These are phyloP conservation scores for Mycosarcoma mackinlayi DNA, from an alignment of 1,284 basidiomycete genomes.

Conservation along the genomic window DNA sequence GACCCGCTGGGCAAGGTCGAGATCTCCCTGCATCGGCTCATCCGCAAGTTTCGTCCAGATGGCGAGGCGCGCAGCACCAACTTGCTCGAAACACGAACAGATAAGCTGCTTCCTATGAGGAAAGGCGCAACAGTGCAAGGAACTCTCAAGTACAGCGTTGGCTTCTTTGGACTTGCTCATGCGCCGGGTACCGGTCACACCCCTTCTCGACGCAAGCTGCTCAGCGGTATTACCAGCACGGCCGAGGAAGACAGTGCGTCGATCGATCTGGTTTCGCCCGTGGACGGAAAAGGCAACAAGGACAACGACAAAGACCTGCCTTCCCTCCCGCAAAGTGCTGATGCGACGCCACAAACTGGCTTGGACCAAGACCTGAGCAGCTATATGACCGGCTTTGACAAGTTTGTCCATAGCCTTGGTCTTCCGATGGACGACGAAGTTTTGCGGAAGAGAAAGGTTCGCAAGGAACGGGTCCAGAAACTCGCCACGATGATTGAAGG, in stretches of 20 bases:
- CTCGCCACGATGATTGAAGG: constrained; percentile 54
- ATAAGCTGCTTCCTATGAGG: constrained; percentile 52
- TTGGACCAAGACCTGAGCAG: constrained; percentile 15
- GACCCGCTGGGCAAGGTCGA: constrained; percentile 64
- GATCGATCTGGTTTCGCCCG: constrained; percentile 36
- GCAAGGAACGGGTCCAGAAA: constrained; percentile 54
- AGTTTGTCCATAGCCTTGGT: constrained; percentile 54
- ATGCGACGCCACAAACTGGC: neutral
- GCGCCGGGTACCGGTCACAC: constrained; percentile 34
- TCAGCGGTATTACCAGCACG: constrained; percentile 28
- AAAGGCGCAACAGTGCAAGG: constrained; percentile 49
- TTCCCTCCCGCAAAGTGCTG: constrained; percentile 4
- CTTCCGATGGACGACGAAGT: constrained; percentile 56
- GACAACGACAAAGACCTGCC: constrained; percentile 31
- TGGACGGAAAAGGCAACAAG: constrained; percentile 11
- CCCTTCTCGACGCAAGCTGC: constrained; percentile 42
- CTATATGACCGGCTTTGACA: constrained; percentile 58
- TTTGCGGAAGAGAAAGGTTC: constrained; percentile 38
- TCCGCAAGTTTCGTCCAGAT: constrained; percentile 33
- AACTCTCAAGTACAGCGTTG: constrained; percentile 60
- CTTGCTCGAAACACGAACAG: constrained; percentile 53
- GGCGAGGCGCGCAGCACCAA: constrained; percentile 31
- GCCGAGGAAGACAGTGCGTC: constrained; percentile 16
- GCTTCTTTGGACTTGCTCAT: constrained; percentile 57
- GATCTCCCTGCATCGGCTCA: constrained; percentile 53